Base-by-base conservation (phyloP, 2,329 filamentous ascomycete genomes). In the Blastomyces emzantsi region DNA sequence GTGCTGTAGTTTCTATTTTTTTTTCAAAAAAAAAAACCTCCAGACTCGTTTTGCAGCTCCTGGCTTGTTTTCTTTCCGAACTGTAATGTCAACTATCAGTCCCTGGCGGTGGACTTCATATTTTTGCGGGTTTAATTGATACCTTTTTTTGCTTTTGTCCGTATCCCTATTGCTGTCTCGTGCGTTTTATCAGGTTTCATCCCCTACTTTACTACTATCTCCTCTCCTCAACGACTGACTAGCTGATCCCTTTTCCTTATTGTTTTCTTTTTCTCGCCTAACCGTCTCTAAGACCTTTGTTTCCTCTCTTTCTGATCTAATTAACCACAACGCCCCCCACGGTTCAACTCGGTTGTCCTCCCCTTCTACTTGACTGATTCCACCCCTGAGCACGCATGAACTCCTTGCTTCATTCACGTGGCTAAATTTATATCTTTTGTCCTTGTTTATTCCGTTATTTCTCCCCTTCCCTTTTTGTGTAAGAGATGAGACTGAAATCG, bases 81-180 rank as follows among this genome's bases (percentile, higher is more conserved):
- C n/a, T 19, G 8, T 28, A 60, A 47, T 60, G 22, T 15, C n/a
- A 54, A 54, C 49, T 28, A 60, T 60, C 15, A 17, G 47, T 61
- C 30, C 52, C 60, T 61, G 47, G 60, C 22, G 45, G 60, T 61
- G 45, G 36, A 61, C 47, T 61, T 54, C 43, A 19, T 45, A 22
- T 45, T 30, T 47, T 60, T 30, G 41, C 5, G 19, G 52, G 25
- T 39, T 63, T 49, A 25, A 54, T 54, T 61, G 8, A 43, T 33
- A 30, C 19, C 41, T 6, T 45, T 39, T 25, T 55, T 52, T 54
- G 28, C 28, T 25, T 43, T 55, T 54, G 39, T 25, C 55, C 33
- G 36, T 36, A 33, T 41, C n/a, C 2, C n/a, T n/a, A 25, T 41
- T 57, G 55, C 55, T 43, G 49, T 62, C 54, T 55, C 51, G 19